A percentile compares a stretch with the other conserved stretches of the same genome.
These are phyloP conservation scores for Spencermartinsiella ligniputridi DNA, from an alignment of 1,139 yeast genomes.

Conservation along the genomic window DNA sequence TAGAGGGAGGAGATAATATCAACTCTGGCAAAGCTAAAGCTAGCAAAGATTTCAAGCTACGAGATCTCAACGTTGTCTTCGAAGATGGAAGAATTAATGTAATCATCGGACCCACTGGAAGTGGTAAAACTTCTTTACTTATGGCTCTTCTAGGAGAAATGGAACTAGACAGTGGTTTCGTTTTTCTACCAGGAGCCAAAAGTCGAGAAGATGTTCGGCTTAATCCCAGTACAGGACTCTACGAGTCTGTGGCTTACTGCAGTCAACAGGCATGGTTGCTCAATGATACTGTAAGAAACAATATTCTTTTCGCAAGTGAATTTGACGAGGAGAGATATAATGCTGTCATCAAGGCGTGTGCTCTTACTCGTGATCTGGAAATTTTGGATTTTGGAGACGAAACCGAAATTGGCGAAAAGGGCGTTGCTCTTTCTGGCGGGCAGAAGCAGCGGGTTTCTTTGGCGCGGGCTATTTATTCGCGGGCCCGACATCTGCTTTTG, in stretches of 20 bases:
- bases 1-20: conserved; percentile 20
- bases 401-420: conserved; percentile 92
- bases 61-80: conserved; percentile 66
- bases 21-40: conserved; percentile 4
- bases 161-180: conserved; percentile 67
- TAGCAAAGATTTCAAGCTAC: conserved; percentile 59
- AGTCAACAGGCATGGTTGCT: conserved; percentile 94
- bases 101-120: conserved; percentile 87
- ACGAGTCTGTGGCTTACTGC: conserved; percentile 92
- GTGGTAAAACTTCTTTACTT: conserved; percentile 88
- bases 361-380: conserved; percentile 70
- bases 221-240: conserved; percentile 73
- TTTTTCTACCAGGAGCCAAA: conserved; percentile 70
- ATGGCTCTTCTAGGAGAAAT: conserved; percentile 92
- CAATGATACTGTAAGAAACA: conserved; percentile 81
- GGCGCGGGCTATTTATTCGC: conserved; percentile 89
- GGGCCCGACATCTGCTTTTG: conserved; percentile 70
- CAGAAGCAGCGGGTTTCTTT: conserved; percentile 94
- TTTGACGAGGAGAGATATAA: conserved; percentile 72
- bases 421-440: conserved; percentile 94
- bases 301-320: conserved; percentile 72
- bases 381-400: conserved; percentile 62
- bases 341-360: conserved; percentile 67
- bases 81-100: conserved; percentile 73
- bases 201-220: conserved; percentile 67